Conservation (phyloP, 805 yeast genomes). For the Metschnikowia similis region DNA sequence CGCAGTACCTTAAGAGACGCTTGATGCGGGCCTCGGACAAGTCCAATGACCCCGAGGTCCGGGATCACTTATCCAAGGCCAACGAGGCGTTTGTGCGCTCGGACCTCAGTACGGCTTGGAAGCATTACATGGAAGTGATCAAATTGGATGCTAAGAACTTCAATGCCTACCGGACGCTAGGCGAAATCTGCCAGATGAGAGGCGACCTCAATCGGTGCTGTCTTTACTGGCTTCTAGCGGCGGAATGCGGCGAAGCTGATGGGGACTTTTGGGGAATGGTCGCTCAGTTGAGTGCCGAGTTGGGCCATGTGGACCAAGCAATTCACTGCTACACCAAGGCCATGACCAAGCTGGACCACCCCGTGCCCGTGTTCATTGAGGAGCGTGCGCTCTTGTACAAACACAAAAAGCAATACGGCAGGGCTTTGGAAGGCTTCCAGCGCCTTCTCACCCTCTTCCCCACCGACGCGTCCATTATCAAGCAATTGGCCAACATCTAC, state of each 20-base stretch:
- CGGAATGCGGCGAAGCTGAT: constrained; percentile 72
- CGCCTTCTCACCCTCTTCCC: constrained; percentile 54
- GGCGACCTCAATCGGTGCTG: constrained; percentile 71
- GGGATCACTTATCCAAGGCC: constrained; percentile 62
- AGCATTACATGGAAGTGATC: constrained; percentile 63
- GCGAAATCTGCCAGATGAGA: constrained; percentile 71
- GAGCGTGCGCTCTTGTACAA: constrained; percentile 66
- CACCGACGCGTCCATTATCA: constrained; percentile 51
- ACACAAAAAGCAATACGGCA: constrained; percentile 59
- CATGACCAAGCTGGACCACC: constrained; percentile 39
- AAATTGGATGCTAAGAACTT: constrained; percentile 72
- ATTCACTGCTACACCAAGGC: constrained; percentile 72
- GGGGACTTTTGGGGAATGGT: constrained; percentile 74
- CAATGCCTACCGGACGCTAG: constrained; percentile 83
- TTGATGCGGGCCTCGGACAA: constrained; percentile 32
- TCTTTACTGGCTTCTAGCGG: constrained; percentile 77
- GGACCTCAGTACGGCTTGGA: constrained; percentile 56
- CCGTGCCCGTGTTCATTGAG: constrained; percentile 37
- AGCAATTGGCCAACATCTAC: constrained; percentile 52
- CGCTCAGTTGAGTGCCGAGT: constrained; percentile 59
- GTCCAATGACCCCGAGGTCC: constrained; percentile 69
- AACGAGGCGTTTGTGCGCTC: constrained; percentile 73
- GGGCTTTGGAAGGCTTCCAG: constrained; percentile 73
- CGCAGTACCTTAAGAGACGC: constrained; percentile 36
- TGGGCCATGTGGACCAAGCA: constrained; percentile 73